Conservation (phyloP, 2,329 filamentous ascomycete species). For the Sarocladiaceae sp. region DNA sequence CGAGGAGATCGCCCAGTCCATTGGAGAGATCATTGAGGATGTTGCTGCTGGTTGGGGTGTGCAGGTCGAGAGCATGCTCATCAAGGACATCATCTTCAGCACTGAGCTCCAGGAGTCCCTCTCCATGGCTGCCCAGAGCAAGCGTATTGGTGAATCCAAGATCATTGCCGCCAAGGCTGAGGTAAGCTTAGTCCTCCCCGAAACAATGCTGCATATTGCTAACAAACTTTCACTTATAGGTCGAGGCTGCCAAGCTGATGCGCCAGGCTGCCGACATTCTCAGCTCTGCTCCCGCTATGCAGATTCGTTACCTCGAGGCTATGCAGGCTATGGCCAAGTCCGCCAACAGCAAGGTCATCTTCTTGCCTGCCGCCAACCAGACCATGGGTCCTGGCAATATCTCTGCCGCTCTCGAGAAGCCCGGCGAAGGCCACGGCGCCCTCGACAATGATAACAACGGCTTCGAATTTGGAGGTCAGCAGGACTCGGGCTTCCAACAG, state of each 20-base stretch:
- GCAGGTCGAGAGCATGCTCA: constrained; percentile 94
- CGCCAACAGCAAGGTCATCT: constrained; percentile 85
- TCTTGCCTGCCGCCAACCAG: constrained; percentile 62
- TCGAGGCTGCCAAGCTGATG: constrained; percentile 93
- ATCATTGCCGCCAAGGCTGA: constrained; percentile 96
- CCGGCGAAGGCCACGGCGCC: constrained; percentile 43
- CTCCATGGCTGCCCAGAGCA: constrained; percentile 97
- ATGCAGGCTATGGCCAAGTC: constrained; percentile 99
- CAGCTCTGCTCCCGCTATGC: constrained; percentile 90
- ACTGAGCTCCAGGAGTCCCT: constrained; percentile 92
- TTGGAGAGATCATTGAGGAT: constrained; percentile 95
- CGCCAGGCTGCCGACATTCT: constrained; percentile 91
- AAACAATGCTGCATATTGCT: neutral
- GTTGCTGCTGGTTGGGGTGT: constrained; percentile 94
- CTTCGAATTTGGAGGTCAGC: constrained; percentile 47
- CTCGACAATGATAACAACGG: constrained; percentile 35
- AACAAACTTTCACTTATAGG: constrained; percentile 33
- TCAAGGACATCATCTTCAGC: constrained; percentile 98
- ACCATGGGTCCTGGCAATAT: constrained; percentile 37
- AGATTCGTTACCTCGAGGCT: constrained; percentile 94
- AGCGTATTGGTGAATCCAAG: constrained; percentile 97
- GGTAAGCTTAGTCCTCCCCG: constrained; percentile 44
- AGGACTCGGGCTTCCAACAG: constrained; percentile 64
- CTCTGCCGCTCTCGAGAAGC: constrained; percentile 31
- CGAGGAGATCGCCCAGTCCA: constrained; percentile 92